A percentile compares a stretch with the other conserved stretches of the same genome.
Evolutionary conservation across 306 rosid genomes (phyloP).

Genomic region (Chamaecrista fasciculata): DNA sequence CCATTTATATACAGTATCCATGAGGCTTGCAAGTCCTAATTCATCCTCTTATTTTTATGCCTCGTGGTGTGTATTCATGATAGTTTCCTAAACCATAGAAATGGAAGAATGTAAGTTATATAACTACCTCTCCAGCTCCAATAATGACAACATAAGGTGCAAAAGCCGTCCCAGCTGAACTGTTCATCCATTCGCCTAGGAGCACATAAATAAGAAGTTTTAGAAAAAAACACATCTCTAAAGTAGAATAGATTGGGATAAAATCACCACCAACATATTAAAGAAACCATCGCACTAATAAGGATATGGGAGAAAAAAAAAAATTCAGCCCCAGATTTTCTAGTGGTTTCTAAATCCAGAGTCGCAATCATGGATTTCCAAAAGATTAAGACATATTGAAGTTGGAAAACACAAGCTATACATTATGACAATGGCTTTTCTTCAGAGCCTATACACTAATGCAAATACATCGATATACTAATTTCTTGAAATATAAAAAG

Average conservation of each 20-base stretch:
- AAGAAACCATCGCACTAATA: neutral
- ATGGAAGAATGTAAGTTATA: slow-evolving; percentile 20
- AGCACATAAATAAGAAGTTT: slow-evolving; percentile 18
- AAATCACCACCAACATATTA: neutral
- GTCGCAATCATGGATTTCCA: neutral
- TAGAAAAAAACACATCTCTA: slow-evolving; percentile 19
- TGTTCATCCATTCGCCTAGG: slow-evolving; percentile 98
- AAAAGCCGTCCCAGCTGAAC: slow-evolving; percentile 91
- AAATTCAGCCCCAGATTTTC: neutral
- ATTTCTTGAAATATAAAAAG: too few relatives aligned
- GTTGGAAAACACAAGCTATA: neutral
- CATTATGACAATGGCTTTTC: neutral
- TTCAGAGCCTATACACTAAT: too few relatives aligned
- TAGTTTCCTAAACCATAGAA: neutral
- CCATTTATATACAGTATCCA: neutral
- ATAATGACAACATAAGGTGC: slow-evolving; percentile 86
- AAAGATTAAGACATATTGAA: neutral
- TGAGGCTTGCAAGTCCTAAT: neutral
- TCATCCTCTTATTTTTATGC: too few relatives aligned
- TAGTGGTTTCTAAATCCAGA: neutral
- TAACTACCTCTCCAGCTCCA: slow-evolving; percentile 77
- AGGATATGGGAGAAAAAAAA: neutral
- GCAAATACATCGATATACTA: too few relatives aligned
- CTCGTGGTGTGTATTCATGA: too few relatives aligned
- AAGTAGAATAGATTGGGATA: slow-evolving; percentile 3